Evolutionary conservation across 78 protist genomes (phyloP).

Genomic region (Goniomonas avonlea): DNA sequence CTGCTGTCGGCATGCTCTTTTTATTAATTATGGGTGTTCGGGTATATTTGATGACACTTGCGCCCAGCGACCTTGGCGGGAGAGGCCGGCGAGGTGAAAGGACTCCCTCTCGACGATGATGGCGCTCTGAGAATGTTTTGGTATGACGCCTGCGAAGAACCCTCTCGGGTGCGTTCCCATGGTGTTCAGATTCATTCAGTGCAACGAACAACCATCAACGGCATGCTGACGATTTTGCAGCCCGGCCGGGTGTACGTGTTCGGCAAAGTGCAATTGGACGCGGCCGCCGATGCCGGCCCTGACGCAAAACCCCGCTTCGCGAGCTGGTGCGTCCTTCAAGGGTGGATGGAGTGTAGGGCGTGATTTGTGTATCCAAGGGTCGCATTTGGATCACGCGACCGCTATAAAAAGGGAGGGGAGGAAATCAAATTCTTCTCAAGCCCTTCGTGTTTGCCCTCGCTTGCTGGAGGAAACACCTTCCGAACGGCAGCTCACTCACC

Average conservation of each 20-base stretch:
- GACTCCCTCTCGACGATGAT: not conserved
- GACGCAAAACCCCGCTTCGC: too few species aligned
- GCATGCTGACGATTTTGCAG: too few species aligned
- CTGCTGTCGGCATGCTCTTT: not conserved
- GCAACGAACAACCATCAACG: too few species aligned
- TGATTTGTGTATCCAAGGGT: too few species aligned
- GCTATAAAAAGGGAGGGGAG: not conserved
- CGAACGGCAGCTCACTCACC: too few species aligned
- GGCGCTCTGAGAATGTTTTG: not conserved
- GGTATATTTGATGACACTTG: not conserved
- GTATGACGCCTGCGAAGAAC: not conserved
- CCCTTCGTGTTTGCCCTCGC: not conserved
- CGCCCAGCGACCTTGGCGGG: not conserved
- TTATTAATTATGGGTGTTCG: not conserved
- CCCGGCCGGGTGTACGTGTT: not conserved
- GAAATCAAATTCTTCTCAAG: not conserved
- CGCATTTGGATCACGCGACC: too few species aligned
- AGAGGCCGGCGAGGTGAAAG: not conserved
- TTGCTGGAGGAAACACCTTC: too few species aligned
- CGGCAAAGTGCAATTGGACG: constrained; percentile 1
- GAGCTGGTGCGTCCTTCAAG: too few species aligned
- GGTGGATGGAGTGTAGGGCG: too few species aligned
- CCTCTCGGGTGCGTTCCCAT: too few species aligned
- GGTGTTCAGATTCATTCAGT: too few species aligned
- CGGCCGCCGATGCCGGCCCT: too few species aligned